These are phyloP conservation scores for Cladosporium sp. DNA, from an alignment of 2,329 filamentous ascomycete species.

Conservation along the genomic window DNA sequence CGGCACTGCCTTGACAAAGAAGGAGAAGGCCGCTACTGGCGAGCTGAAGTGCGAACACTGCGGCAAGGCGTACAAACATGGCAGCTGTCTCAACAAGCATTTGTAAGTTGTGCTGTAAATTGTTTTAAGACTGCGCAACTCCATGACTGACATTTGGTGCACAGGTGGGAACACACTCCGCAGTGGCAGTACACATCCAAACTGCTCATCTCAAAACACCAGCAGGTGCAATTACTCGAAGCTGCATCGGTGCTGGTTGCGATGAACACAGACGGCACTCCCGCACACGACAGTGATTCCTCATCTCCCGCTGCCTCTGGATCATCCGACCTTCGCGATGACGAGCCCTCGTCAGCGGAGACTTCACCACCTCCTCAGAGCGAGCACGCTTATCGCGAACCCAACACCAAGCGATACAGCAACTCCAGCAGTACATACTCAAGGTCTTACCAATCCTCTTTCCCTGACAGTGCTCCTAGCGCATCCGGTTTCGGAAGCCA, in stretches of 20 bases:
- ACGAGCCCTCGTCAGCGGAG: constrained; percentile 78
- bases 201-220: constrained; percentile 97
- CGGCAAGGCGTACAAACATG: constrained; percentile 99
- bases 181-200: constrained; percentile 98
- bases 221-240: constrained; percentile 96
- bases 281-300: constrained; percentile 73
- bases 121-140: not conserved
- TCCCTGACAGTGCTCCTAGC: constrained; percentile 53
- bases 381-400: constrained; percentile 52
- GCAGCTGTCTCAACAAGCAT: constrained; percentile 99
- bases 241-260: constrained; percentile 92
- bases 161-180: constrained; percentile 98
- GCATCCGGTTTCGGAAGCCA: constrained; percentile 49
- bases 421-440: constrained; percentile 53
- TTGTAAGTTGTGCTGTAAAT: constrained; percentile 66
- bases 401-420: constrained; percentile 42
- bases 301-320: constrained; percentile 80
- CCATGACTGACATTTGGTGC: constrained; percentile 6
- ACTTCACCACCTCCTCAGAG: constrained; percentile 83
- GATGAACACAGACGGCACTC: constrained; percentile 69
- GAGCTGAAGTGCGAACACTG: constrained; percentile 96
- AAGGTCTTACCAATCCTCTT: constrained; percentile 75
- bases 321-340: constrained; percentile 69
- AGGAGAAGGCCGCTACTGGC: constrained; percentile 73
- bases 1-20: constrained; percentile 75